Conservation (phyloP, 805 yeast genomes). For the Ogataea paraovalis region DNA sequence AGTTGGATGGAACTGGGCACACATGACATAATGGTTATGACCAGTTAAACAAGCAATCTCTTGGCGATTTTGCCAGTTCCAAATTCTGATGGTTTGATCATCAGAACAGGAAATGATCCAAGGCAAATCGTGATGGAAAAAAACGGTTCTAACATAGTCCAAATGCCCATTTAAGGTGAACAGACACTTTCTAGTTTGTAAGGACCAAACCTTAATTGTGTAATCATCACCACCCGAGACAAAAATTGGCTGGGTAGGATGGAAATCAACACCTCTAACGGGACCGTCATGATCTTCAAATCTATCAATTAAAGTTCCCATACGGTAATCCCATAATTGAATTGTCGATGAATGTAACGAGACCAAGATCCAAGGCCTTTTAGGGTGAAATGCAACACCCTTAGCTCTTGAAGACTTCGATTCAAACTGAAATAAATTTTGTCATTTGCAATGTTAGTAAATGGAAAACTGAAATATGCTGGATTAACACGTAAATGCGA, state of each 20-base stretch:
- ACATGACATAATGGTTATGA: slow-evolving; percentile 97
- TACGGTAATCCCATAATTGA: slow-evolving; percentile 98
- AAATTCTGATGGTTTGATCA: slow-evolving; percentile 96
- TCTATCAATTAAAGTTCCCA: slow-evolving; percentile 95
- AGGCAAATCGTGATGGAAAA: slow-evolving; percentile 92
- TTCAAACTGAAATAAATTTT: slow-evolving; percentile 57
- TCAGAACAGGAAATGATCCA: slow-evolving; percentile 96
- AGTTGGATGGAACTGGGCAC: slow-evolving; percentile 94
- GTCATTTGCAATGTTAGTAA: neutral
- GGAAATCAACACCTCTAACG: slow-evolving; percentile 91
- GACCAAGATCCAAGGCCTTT: slow-evolving; percentile 92
- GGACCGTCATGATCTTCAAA: slow-evolving; percentile 99
- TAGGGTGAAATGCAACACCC: slow-evolving; percentile 96
- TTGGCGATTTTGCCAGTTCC: slow-evolving; percentile 99
- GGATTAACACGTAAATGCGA: neutral
- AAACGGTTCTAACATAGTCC: slow-evolving; percentile 92
- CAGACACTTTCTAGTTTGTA: slow-evolving; percentile 84
- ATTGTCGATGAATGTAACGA: slow-evolving; percentile 97
- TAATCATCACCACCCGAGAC: slow-evolving; percentile 98
- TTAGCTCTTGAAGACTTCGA: slow-evolving; percentile 97
- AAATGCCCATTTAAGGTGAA: slow-evolving; percentile 91
- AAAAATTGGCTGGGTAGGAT: slow-evolving; percentile 96
- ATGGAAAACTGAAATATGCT: neutral
- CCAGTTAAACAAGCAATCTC: slow-evolving; percentile 97
- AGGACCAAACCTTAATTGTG: slow-evolving; percentile 92